Percentiles rank a stretch among this genome's conserved stretches.
Evolutionary conservation across 495 filamentous ascomycete species (phyloP).

Genomic region (Tetracladium setigerum): DNA sequence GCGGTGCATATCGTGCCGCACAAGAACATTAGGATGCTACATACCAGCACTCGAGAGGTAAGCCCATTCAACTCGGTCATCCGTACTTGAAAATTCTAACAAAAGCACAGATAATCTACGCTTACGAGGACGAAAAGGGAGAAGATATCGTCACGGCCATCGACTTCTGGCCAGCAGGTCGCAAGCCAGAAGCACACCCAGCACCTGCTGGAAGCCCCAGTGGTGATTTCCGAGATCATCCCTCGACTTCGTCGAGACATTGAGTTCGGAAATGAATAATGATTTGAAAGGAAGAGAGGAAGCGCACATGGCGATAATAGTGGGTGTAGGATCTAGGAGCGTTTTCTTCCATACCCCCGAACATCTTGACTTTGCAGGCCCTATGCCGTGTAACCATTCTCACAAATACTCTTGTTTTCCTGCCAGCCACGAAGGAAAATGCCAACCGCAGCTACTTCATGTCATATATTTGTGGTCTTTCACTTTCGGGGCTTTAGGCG

Average conservation of each 20-base stretch:
- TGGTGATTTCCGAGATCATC: constrained; percentile 4
- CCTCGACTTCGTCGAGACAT: constrained; percentile 16
- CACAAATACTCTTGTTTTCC: no score
- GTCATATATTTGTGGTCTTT: no score
- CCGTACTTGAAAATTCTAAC: constrained; percentile 22
- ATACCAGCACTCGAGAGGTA: constrained; percentile 94
- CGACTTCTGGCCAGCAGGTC: constrained; percentile 71
- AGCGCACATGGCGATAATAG: no score
- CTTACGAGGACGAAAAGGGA: constrained; percentile 93
- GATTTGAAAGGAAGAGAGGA: no score
- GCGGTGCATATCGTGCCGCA: constrained; percentile 91
- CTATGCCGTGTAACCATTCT: no score
- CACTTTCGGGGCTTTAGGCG: no score
- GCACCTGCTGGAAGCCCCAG: neutral
- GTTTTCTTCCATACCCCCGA: no score
- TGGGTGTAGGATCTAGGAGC: no score
- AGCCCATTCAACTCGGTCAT: constrained; percentile 22
- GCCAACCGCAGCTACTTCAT: no score
- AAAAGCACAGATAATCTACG: constrained; percentile 72
- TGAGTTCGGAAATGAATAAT: neutral
- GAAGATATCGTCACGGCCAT: constrained; percentile 91
- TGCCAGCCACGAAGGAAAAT: no score
- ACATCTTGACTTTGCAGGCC: no score
- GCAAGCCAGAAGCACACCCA: constrained; percentile 17
- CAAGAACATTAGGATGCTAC: constrained; percentile 93